phyloP scores from a whole-genome alignment of 805 yeast genomes.

The Spathaspora arborariae region DNA sequence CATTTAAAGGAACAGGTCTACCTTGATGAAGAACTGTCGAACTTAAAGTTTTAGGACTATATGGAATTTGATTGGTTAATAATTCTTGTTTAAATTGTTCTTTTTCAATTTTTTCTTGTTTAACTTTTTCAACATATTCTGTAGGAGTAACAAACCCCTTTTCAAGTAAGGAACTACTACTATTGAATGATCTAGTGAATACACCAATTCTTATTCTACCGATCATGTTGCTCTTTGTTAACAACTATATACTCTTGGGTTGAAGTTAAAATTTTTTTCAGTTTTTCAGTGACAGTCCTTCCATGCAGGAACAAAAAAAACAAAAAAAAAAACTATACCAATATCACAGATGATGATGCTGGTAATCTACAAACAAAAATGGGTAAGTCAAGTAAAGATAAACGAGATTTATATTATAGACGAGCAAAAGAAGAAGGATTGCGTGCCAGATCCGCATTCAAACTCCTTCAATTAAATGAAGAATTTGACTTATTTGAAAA shows the following conservation, averaged over 20 bases:
- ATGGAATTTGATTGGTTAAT: slow-evolving; percentile 22
- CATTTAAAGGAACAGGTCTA: slow-evolving; percentile 80
- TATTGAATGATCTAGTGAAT: slow-evolving; percentile 2
- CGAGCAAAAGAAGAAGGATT: slow-evolving; percentile 97
- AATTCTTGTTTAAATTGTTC: slow-evolving; percentile 24
- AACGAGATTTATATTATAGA: slow-evolving; percentile 85
- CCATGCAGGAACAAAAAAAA: neutral
- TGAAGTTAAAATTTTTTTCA: neutral
- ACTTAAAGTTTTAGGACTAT: slow-evolving; percentile 28
- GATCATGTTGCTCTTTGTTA: neutral
- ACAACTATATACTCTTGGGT: neutral
- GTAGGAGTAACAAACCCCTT: slow-evolving; percentile 24
- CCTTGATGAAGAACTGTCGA: slow-evolving; percentile 17
- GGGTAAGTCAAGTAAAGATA: slow-evolving; percentile 96
- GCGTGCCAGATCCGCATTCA: slow-evolving; percentile 96
- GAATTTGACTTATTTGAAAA: slow-evolving; percentile 78
- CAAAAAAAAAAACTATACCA: no score
- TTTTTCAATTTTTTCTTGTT: slow-evolving; percentile 22
- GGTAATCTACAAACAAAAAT: slow-evolving; percentile 28
- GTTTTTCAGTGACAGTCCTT: neutral
- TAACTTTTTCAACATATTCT: slow-evolving; percentile 26
- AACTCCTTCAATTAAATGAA: slow-evolving; percentile 83
- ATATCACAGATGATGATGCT: neutral
- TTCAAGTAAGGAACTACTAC: neutral
- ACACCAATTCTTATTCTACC: slow-evolving; percentile 6